Evolutionary conservation across 371 early-diverging fungal species (phyloP).

Genomic region (Dichotomocladium elegans): DNA sequence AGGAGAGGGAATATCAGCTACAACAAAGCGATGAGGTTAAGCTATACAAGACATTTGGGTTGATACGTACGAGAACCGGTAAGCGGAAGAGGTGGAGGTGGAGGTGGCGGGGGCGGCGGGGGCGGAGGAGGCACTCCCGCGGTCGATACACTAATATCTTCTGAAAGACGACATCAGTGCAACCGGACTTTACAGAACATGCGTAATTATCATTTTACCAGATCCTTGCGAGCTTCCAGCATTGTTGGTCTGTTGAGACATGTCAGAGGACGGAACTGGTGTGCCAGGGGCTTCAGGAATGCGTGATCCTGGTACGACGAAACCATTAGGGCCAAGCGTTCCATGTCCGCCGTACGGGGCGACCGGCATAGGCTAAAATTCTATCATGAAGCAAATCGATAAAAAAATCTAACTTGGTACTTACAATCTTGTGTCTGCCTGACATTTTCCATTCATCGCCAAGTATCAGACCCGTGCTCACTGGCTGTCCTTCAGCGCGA

Average conservation of each 20-base stretch:
- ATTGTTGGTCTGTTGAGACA: too few relatives aligned
- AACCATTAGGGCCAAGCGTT: background rate
- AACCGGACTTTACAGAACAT: background rate
- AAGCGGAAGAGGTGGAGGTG: constrained; percentile 1
- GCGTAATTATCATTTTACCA: too few relatives aligned
- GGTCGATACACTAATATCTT: background rate
- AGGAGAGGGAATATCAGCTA: too few relatives aligned
- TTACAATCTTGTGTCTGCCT: constrained; percentile 2
- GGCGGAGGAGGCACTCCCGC: constrained; percentile 13
- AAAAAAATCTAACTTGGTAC: background rate
- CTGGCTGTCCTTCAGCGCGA: constrained; percentile 4
- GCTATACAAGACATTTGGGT: too few relatives aligned
- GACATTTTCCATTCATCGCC: constrained; percentile 38
- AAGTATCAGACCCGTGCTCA: constrained; percentile 19
- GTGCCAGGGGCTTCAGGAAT: background rate
- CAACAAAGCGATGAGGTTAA: too few relatives aligned
- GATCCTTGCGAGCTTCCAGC: too few relatives aligned
- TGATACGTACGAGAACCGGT: too few relatives aligned
- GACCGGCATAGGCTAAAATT: background rate
- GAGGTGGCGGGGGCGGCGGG: constrained; percentile 22
- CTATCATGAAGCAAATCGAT: background rate
- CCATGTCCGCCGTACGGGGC: background rate
- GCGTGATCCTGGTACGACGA: constrained; percentile 8
- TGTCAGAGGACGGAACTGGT: constrained; percentile 8
- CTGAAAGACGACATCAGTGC: background rate